Base-by-base conservation (phyloP, 78 protist genomes). In the Capsaspora owczarzaki region DNA sequence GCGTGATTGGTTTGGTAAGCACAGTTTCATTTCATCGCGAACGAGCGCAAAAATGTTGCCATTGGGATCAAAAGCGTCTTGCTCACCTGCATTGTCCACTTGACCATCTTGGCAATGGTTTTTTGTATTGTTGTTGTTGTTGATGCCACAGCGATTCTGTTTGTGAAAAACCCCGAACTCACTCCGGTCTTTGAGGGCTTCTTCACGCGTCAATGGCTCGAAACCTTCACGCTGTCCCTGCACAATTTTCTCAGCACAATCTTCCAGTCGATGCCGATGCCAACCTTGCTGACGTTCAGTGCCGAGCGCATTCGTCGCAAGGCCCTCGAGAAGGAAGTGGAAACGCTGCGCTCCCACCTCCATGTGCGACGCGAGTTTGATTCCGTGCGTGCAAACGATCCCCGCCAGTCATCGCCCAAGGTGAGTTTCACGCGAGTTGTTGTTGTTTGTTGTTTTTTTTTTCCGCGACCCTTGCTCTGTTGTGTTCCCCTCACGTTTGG, bases 1-100 rank as follows among this genome's bases (percentile, higher is more conserved):
- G 91, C 71, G 82, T 25, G 70, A 79, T 66, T 88, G 91, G 91
- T 88, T 88, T 69, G 91, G 90, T 87, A 81, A 27, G 85, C 75
- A 20, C 20, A 0, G n/a, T 49, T 4, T 79, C 53, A 47, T 0
- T 79, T n/a, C 43, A 31, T 79, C 25, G 10, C 16, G 56, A 49
- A 16, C 16, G 56, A 49, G 56, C 56, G 16, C 10, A 16, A 20
- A 49, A 79, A 61, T 37, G 33, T 42, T 29, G n/a, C 47, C 6
- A 43, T n/a, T 61, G 19, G 71, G 5, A n/a, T 0, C 25, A 43
- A 41, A 1, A n/a, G 31, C 27, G 35, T 42, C 19, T 10, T 49
- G 16, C 16, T 10, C 56, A 16, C 16, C n/a, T 49, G 16, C 16
- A 16, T 49, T 10, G 10, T 10, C 16, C n/a, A 49, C n/a, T 49